phyloP scores from a whole-genome alignment of 768 basidiomycete species.

The Hypholoma fasciculare region DNA sequence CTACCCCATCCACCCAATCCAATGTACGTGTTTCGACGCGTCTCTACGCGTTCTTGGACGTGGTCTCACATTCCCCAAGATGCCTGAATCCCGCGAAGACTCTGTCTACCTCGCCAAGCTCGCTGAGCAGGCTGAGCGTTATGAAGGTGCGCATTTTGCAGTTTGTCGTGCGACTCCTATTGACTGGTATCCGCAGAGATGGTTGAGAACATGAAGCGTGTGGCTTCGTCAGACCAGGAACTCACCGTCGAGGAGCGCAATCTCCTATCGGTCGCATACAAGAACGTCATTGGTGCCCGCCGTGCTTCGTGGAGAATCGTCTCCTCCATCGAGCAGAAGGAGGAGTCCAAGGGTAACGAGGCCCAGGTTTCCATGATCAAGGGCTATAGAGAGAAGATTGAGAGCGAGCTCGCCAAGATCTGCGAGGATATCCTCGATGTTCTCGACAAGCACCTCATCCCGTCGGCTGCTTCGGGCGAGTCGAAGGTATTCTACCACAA shows the following conservation, averaged over 20 bases:
- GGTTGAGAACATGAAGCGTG: constrained; percentile 99
- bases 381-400: constrained; percentile 97
- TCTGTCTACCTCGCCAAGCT: constrained; percentile 99
- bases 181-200: constrained; percentile 58
- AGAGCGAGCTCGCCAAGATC: constrained; percentile 94
- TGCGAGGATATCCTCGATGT: constrained; percentile 98
- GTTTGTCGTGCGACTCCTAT: constrained; percentile 14
- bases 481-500: constrained; percentile 99
- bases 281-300: constrained; percentile 98
- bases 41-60: constrained; percentile 37
- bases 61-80: constrained; percentile 47
- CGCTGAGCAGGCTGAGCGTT: constrained; percentile 99
- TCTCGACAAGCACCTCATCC: constrained; percentile 96
- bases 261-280: constrained; percentile 96
- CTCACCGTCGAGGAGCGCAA: constrained; percentile 99
- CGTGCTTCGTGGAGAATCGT: constrained; percentile 98
- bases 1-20: constrained; percentile 20
- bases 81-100: constrained; percentile 90
- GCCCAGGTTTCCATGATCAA: constrained; percentile 97
- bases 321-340: constrained; percentile 98
- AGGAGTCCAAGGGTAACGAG: constrained; percentile 98
- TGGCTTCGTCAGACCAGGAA: constrained; percentile 96
- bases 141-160: constrained; percentile 69
- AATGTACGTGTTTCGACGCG: constrained; percentile 43
- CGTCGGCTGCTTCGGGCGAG: constrained; percentile 94